Conservation (phyloP, 805 yeast species). For the Candida piceae region DNA sequence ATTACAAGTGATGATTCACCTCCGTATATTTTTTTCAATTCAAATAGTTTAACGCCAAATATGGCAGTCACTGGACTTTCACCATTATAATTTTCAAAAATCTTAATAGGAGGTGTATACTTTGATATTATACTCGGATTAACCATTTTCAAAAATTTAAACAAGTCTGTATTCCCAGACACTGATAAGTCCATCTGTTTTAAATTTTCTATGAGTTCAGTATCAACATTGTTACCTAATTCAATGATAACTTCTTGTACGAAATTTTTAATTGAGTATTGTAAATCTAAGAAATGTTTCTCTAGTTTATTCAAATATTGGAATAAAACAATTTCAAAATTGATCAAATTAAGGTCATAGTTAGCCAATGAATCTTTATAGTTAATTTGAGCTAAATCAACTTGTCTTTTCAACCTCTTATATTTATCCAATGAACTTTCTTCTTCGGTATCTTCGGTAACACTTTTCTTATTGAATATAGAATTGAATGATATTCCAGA, state of each 20-base stretch:
- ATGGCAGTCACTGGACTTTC: slow-evolving; percentile 5
- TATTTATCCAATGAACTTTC: slow-evolving; percentile 4
- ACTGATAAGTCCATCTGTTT: slow-evolving; percentile 1
- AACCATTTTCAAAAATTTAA: slow-evolving; percentile 2
- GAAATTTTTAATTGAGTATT: slow-evolving; percentile 7
- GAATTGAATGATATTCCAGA: neutral
- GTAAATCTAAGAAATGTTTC: slow-evolving; percentile 4
- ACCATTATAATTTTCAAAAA: slow-evolving; percentile 13
- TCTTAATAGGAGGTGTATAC: slow-evolving; percentile 3
- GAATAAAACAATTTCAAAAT: slow-evolving; percentile 11
- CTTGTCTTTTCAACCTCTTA: slow-evolving; percentile 6
- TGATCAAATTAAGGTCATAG: slow-evolving; percentile 7
- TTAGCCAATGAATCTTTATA: slow-evolving; percentile 5
- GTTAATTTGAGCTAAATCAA: slow-evolving; percentile 1
- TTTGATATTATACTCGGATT: slow-evolving; percentile 3
- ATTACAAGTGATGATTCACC: slow-evolving; percentile 11
- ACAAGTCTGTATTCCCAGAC: slow-evolving; percentile 4
- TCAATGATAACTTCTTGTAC: slow-evolving; percentile 5
- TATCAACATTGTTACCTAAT: slow-evolving; percentile 7
- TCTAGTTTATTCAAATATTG: slow-evolving; percentile 11
- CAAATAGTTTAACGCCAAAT: slow-evolving; percentile 11
- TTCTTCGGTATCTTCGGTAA: neutral
- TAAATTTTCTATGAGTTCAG: neutral
- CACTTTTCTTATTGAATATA: neutral
- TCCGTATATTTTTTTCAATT: slow-evolving; percentile 4